Conservation (phyloP, 2,329 filamentous ascomycete species). For the Fusarium liriodendri region DNA sequence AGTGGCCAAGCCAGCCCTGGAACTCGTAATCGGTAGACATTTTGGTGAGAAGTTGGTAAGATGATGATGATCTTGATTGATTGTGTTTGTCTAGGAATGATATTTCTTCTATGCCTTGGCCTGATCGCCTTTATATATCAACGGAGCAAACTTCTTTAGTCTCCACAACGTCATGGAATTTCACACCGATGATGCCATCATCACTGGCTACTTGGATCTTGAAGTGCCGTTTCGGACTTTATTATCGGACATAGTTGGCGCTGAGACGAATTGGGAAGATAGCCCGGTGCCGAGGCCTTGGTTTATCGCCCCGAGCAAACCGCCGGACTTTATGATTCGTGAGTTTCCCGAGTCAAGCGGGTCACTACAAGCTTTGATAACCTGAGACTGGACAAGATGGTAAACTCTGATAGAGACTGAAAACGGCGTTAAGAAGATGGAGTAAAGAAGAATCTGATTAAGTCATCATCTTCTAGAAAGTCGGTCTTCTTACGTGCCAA, state of each 20-base stretch:
- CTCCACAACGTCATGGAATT: constrained; percentile 35
- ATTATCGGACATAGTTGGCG: constrained; percentile 1
- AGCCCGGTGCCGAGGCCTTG: constrained; percentile 17
- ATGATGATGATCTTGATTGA: not conserved
- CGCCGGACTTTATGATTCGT: constrained; percentile 9
- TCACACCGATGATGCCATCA: constrained; percentile 20
- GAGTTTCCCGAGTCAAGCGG: constrained; percentile 7
- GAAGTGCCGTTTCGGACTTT: not conserved
- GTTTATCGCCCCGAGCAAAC: not conserved
- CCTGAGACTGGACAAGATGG: not conserved
- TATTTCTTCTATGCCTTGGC: not conserved
- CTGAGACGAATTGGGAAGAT: constrained; percentile 21
- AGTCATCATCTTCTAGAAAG: not conserved
- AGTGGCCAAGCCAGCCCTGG: constrained; percentile 62
- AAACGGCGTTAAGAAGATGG: not conserved
- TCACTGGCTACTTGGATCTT: not conserved
- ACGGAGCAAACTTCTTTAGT: not conserved
- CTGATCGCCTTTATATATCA: not conserved
- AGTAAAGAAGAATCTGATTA: not conserved
- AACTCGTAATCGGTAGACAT: constrained; percentile 58
- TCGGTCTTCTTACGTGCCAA: not conserved
- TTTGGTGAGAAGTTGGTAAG: constrained; percentile 16
- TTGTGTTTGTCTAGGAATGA: not conserved
- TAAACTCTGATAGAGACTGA: not conserved
- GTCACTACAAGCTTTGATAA: constrained; percentile 16